Evolutionary conservation across 2,329 filamentous ascomycete genomes (phyloP).

Genomic region (Bipolaris bicolor): DNA sequence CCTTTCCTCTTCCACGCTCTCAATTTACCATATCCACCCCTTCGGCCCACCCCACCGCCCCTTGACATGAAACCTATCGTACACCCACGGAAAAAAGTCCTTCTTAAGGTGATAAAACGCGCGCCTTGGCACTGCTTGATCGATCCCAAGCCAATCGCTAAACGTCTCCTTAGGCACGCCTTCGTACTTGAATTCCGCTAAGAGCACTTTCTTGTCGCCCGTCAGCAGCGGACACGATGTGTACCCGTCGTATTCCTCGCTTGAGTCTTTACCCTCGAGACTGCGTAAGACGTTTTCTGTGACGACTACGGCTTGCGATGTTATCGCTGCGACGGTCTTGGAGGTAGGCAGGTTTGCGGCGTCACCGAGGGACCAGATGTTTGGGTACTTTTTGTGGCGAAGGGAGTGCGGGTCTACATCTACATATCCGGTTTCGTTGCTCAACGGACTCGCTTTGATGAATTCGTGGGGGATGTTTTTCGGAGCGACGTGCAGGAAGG

Average conservation of each 20-base stretch:
- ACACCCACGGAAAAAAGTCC: constrained; percentile 72
- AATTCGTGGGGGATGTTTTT: constrained; percentile 49
- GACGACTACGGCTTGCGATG: constrained; percentile 46
- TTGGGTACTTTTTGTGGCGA: constrained; percentile 48
- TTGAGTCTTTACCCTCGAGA: constrained; percentile 18
- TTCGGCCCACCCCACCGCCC: constrained; percentile 67
- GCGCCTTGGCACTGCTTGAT: constrained; percentile 62
- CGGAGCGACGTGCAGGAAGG: constrained; percentile 47
- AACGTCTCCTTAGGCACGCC: constrained; percentile 69
- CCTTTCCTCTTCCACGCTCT: too few relatives aligned
- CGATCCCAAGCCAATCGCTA: constrained; percentile 58
- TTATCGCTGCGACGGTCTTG: constrained; percentile 50
- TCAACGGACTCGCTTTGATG: constrained; percentile 43
- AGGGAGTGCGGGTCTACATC: constrained; percentile 44
- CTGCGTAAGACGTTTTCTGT: constrained; percentile 38
- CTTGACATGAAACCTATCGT: constrained; percentile 65
- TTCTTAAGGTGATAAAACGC: constrained; percentile 69
- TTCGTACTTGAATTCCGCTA: constrained; percentile 70
- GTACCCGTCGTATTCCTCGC: constrained; percentile 48
- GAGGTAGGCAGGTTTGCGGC: constrained; percentile 48
- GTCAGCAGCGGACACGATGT: constrained; percentile 49
- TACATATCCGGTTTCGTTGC: constrained; percentile 47
- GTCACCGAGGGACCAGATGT: constrained; percentile 50
- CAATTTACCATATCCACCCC: constrained; percentile 47
- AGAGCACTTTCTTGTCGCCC: constrained; percentile 66